These are phyloP conservation scores for Pseudopediastrum boryanum DNA, from an alignment of 139 green algal genomes.

Conservation along the genomic window DNA sequence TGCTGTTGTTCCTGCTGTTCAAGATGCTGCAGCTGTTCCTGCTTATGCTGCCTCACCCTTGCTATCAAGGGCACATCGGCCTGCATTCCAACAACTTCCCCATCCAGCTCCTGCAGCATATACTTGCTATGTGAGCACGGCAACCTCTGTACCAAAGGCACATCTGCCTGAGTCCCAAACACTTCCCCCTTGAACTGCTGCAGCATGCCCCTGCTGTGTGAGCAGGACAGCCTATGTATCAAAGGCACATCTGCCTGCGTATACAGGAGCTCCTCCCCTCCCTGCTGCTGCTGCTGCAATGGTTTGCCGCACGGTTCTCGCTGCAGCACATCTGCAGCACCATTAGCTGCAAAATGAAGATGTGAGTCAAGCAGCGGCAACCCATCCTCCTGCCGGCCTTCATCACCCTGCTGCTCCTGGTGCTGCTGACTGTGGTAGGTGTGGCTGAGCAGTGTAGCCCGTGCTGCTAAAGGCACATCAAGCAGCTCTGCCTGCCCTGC, in stretches of 20 bases:
- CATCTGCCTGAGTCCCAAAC: background rate
- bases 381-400: too few species aligned
- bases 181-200: conserved; percentile 15
- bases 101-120: conserved; percentile 14
- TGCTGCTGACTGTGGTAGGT: too few species aligned
- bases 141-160: background rate
- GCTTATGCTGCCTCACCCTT: background rate
- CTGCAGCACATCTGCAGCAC: background rate
- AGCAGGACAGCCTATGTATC: background rate
- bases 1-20: conserved; percentile 4
- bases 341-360: background rate
- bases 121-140: background rate
- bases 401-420: too few species aligned
- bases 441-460: too few species aligned
- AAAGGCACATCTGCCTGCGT: conserved; percentile 3
- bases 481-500: too few species aligned
- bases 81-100: background rate
- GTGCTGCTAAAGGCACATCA: background rate
- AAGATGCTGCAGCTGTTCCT: conserved; percentile 6
- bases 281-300: conserved; percentile 20
- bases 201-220: background rate
- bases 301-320: background rate
- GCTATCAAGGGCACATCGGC: background rate
- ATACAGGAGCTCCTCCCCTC: background rate
- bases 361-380: too few species aligned